Evolutionary conservation across 306 rosid species (phyloP).

Genomic region (Inga laurina): DNA sequence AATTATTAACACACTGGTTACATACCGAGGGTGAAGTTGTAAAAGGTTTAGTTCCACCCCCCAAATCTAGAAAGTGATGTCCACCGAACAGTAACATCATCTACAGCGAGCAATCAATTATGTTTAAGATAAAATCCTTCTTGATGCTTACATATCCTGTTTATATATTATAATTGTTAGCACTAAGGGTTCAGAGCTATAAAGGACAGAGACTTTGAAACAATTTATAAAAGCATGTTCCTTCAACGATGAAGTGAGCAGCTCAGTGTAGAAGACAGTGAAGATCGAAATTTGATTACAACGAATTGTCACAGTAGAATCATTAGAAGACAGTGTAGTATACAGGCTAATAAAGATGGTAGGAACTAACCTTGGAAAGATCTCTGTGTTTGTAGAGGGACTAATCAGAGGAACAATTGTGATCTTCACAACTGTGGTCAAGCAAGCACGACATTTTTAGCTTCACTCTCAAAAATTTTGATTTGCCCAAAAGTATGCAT

Average conservation of each 20-base stretch:
- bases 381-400: slow-evolving; percentile 56
- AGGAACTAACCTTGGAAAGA: slow-evolving; percentile 66
- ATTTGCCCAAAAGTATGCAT: too few relatives aligned
- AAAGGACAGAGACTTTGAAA: not conserved
- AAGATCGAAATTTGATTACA: not conserved
- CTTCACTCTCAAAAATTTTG: too few relatives aligned
- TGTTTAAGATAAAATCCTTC: not conserved
- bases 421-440: too few relatives aligned
- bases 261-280: not conserved
- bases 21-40: too few relatives aligned
- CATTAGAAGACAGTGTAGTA: not conserved
- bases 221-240: not conserved
- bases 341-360: not conserved
- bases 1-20: too few relatives aligned
- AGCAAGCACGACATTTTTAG: too few relatives aligned
- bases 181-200: not conserved
- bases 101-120: not conserved
- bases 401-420: too few relatives aligned
- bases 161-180: too few relatives aligned
- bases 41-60: not conserved
- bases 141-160: not conserved
- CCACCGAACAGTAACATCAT: not conserved
- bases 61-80: not conserved
- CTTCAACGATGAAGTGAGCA: not conserved
- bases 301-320: not conserved